Evolutionary conservation across 108 stramenopile genomes (phyloP).

Genomic region (Cyclostephanos tholiformis): DNA sequence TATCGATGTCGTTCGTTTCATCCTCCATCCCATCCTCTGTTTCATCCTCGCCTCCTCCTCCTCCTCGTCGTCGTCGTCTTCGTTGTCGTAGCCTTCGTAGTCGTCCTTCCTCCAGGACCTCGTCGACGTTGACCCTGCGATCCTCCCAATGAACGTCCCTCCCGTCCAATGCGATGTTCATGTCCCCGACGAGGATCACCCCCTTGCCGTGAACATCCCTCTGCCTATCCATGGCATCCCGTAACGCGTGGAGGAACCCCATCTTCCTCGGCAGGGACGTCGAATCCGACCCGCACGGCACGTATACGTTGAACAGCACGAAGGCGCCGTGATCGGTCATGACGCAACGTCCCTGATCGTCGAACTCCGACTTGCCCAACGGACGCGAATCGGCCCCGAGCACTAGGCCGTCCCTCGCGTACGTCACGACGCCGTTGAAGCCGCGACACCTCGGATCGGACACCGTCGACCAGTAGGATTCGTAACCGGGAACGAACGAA

Average conservation of each 20-base stretch:
- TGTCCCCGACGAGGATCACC: slow-evolving; percentile 88
- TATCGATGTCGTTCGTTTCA: background rate
- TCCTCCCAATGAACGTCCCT: slow-evolving; percentile 73
- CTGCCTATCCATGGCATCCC: slow-evolving; percentile 69
- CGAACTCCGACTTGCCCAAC: slow-evolving; percentile 66
- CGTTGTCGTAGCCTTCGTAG: background rate
- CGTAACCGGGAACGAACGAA: slow-evolving; percentile 64
- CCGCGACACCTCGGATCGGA: slow-evolving; percentile 62
- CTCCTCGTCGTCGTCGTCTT: background rate
- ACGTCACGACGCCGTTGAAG: slow-evolving; percentile 91
- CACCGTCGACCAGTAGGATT: slow-evolving; percentile 87
- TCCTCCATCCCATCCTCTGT: background rate
- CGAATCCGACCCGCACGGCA: slow-evolving; percentile 65
- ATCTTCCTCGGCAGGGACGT: slow-evolving; percentile 68
- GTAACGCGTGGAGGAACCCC: slow-evolving; percentile 83
- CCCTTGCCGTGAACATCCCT: slow-evolving; percentile 52
- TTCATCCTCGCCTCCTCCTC: background rate
- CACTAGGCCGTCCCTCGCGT: slow-evolving; percentile 62
- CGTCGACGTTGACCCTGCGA: slow-evolving; percentile 59
- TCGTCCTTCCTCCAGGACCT: slow-evolving; percentile 49
- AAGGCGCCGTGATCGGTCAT: slow-evolving; percentile 91
- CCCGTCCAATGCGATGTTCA: slow-evolving; percentile 74
- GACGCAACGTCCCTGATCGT: slow-evolving; percentile 86
- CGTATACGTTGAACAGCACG: slow-evolving; percentile 92
- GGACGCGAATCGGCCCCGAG: slow-evolving; percentile 59